Percentiles rank a stretch among this genome's conserved stretches.
phyloP scores from a whole-genome alignment of 345 rosid species.

The Corchorus capsularis region DNA sequence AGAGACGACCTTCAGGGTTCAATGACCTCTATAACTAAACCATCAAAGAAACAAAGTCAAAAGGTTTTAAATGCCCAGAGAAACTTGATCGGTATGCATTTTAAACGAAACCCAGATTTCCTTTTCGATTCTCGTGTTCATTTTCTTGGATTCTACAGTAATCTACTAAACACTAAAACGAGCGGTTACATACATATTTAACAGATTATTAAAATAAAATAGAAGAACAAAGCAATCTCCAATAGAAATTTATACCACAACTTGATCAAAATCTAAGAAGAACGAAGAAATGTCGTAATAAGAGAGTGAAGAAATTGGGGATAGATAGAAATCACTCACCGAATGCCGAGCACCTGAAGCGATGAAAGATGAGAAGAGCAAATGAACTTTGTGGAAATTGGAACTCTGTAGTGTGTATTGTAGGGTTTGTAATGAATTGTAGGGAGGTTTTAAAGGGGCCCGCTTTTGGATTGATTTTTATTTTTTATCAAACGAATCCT shows the following conservation, averaged over 20 bases:
- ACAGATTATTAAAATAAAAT: background rate
- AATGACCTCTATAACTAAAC: background rate
- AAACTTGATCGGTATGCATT: background rate
- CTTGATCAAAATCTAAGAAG: background rate
- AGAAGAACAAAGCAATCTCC: background rate
- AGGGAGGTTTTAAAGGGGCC: too few species aligned
- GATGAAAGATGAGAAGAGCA: too few species aligned
- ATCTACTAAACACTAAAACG: background rate
- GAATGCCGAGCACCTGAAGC: too few species aligned
- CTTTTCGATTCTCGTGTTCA: background rate
- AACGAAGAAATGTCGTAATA: background rate
- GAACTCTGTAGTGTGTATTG: too few species aligned
- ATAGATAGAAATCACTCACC: too few species aligned
- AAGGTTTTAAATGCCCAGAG: background rate
- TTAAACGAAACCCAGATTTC: background rate
- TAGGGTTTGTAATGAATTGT: too few species aligned
- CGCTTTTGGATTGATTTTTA: too few species aligned
- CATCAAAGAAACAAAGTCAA: background rate
- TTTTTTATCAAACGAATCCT: too few species aligned
- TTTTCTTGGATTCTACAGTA: background rate
- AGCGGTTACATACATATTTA: background rate
- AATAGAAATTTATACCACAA: background rate
- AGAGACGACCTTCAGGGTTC: background rate
- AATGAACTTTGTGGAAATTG: too few species aligned
- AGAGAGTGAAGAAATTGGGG: background rate